Conservation (phyloP, 306 rosid genomes). For the Trifolium subterraneum region DNA sequence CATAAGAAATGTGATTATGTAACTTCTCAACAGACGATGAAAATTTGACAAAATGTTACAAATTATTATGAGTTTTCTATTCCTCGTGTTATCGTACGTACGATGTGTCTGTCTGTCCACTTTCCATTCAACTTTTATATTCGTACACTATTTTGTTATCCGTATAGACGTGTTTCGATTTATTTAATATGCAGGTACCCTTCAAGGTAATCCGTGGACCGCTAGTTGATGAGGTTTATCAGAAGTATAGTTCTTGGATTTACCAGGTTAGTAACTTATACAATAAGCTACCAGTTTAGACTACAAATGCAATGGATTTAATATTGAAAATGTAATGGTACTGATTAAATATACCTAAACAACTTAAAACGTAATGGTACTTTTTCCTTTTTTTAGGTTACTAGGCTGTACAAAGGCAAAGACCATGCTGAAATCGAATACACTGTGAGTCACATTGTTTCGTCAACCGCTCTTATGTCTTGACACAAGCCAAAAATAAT, state of each 20-base stretch:
- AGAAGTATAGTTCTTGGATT: conserved; percentile 78
- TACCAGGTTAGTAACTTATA: conserved; percentile 63
- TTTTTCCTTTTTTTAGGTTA: conserved; percentile 58
- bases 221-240: conserved; percentile 77
- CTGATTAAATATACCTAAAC: neutral
- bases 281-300: conserved; percentile 16
- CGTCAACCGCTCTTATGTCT: neutral
- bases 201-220: conserved; percentile 68
- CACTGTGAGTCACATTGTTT: conserved; percentile 67
- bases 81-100: neutral
- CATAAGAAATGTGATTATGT: conserved; percentile 6
- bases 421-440: conserved; percentile 92
- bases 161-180: neutral
- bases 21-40: neutral
- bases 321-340: conserved; percentile 17
- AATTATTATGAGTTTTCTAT: conserved; percentile 14
- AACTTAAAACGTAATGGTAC: conserved; percentile 10
- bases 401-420: conserved; percentile 77
- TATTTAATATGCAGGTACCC: conserved; percentile 56
- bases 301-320: conserved; percentile 4
- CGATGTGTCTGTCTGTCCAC: neutral
- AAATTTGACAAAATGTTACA: neutral
- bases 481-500: neutral
- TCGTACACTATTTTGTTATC: neutral
- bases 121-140: conserved; percentile 5